These are phyloP conservation scores for Nigrograna mackinnonii DNA, from an alignment of 2,329 filamentous ascomycete species.

Conservation along the genomic window DNA sequence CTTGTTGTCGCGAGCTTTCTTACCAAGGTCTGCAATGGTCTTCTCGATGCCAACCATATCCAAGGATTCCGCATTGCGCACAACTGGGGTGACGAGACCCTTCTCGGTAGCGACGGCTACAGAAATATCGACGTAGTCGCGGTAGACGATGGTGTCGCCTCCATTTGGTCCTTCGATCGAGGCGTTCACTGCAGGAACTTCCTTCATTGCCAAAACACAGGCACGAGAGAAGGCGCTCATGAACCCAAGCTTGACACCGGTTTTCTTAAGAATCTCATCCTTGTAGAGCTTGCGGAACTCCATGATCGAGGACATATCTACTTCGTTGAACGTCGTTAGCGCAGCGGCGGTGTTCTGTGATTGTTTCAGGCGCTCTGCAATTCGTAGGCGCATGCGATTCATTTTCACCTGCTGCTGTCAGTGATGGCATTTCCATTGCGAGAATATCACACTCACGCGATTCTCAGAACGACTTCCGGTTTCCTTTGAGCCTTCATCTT, in stretches of 20 bases:
- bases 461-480: constrained; percentile 81
- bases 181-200: constrained; percentile 92
- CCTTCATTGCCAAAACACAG: constrained; percentile 87
- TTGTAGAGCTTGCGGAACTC: constrained; percentile 98
- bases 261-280: constrained; percentile 94
- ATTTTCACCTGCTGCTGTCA: constrained; percentile 80
- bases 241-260: constrained; percentile 97
- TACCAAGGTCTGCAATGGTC: constrained; percentile 89
- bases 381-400: constrained; percentile 98
- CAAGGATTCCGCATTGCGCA: constrained; percentile 88
- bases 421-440: constrained; percentile 4
- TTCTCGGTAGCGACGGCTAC: constrained; percentile 98
- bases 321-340: constrained; percentile 97
- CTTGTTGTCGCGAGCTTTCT: constrained; percentile 96
- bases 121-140: constrained; percentile 97
- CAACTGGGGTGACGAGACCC: constrained; percentile 93
- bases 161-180: constrained; percentile 95
- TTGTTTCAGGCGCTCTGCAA: constrained; percentile 97
- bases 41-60: constrained; percentile 89
- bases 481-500: constrained; percentile 40
- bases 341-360: constrained; percentile 98
- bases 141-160: constrained; percentile 96
- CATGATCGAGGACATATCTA: constrained; percentile 98
- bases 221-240: constrained; percentile 98
- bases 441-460: constrained; percentile 65